Evolutionary conservation across 1,139 yeast species (phyloP), one percentile per base, ranked within the genome.

Genomic region (Scheffersomyces quercinus): DNA sequence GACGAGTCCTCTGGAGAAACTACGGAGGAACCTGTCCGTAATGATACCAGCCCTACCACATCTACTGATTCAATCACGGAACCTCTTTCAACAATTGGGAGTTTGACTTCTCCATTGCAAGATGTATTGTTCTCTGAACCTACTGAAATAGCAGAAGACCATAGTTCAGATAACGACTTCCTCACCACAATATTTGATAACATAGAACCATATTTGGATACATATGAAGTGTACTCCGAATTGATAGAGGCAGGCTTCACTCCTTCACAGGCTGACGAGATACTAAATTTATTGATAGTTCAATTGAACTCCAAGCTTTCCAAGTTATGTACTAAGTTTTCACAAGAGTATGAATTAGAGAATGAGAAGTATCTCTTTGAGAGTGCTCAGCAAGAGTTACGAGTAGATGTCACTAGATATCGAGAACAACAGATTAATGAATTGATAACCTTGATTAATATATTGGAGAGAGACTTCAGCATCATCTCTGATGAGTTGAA

Each of bases 291-390:
- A 36, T 60, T 84, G 9, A 67, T 78, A 29, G 68, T 67, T 6
- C 79, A 78, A 42, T 59, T 85, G 43, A 76, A 80, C 45, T 58
- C 74, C 14, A 79, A 85, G 44, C 70, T 90, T 42, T 68, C 77
- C 5, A 79, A 80, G 54, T 69, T 87, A 36, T 75, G 82, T 30
- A 74, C 77, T 2, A 78, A 77, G 48, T 82, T 80, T 56, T 75
- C 89, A 7, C 88, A 88, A 31, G 67, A 69, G 24, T 80, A 81
- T 51, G 96, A 88, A 51, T 70, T 89, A 13, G 96, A 89, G 50
- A 91, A 90, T 56, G 97, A 90, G 56, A 79, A 82, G 20, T 93
- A 93, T 60, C 68, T 93, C 28, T 91, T 90, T 64, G 95, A 90
- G 59, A 95, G 97, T 37, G 97, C 97, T 0, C 88, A 90, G 52